Conservation (phyloP, 1,284 basidiomycete species). For the Irpex rosettiformis region DNA sequence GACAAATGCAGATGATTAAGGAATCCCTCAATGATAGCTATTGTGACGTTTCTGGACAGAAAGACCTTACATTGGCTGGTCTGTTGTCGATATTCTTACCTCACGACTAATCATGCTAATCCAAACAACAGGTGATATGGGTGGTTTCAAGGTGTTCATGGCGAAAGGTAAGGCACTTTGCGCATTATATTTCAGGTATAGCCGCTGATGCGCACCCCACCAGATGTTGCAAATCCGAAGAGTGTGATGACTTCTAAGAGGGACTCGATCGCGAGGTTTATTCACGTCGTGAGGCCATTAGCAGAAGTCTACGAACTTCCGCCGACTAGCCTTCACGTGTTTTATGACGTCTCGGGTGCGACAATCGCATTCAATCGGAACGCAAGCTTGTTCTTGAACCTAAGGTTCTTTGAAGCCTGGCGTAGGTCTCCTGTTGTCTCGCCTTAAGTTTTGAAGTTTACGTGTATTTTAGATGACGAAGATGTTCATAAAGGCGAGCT, state of each 20-base stretch:
- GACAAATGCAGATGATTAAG: constrained; percentile 69
- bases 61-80: constrained; percentile 48
- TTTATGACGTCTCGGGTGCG: constrained; percentile 79
- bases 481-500: constrained; percentile 58
- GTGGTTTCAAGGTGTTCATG: constrained; percentile 63
- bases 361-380: constrained; percentile 93
- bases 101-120: not conserved
- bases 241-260: constrained; percentile 49
- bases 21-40: constrained; percentile 79
- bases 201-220: too few relatives aligned
- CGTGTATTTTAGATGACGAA: constrained; percentile 53
- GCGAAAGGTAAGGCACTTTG: constrained; percentile 65
- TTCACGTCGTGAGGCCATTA: constrained; percentile 56
- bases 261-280: constrained; percentile 65
- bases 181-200: too few relatives aligned
- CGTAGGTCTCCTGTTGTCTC: constrained; percentile 48
- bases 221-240: constrained; percentile 53
- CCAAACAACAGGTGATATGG: constrained; percentile 59
- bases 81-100: not conserved
- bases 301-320: constrained; percentile 62
- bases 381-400: constrained; percentile 87
- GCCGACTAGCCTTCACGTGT: constrained; percentile 77
- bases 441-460: too few relatives aligned
- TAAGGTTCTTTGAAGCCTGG: constrained; percentile 86
- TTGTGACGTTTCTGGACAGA: constrained; percentile 76